Conservation (phyloP, 2,329 filamentous ascomycete genomes). For the Pseudocercospora vitis region DNA sequence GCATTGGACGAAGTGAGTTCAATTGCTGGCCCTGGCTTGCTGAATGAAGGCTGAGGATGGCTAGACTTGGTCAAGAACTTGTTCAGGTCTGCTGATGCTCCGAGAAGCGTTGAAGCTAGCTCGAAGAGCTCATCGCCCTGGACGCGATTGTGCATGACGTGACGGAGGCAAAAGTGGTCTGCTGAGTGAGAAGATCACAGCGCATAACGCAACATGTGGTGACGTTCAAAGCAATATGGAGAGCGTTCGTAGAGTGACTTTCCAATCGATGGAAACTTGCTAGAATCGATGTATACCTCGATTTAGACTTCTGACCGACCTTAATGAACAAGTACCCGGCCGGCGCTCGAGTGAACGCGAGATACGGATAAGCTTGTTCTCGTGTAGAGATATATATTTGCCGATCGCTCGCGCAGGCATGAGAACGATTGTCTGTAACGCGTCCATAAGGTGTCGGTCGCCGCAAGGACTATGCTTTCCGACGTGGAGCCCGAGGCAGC, state of each 20-base stretch:
- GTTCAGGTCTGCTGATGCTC: slow-evolving; percentile 8
- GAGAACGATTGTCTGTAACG: too few relatives aligned
- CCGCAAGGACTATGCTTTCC: neutral
- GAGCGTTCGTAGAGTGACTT: too few relatives aligned
- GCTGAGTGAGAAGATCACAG: neutral
- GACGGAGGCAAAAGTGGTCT: neutral
- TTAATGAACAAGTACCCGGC: too few relatives aligned
- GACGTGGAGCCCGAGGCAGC: too few relatives aligned
- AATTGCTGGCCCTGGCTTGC: slow-evolving; percentile 8
- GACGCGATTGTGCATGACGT: slow-evolving; percentile 7
- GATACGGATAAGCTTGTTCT: too few relatives aligned
- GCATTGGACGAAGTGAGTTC: slow-evolving; percentile 9
- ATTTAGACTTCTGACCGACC: neutral
- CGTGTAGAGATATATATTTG: neutral
- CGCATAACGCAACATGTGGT: too few relatives aligned
- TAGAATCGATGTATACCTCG: neutral
- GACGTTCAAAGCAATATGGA: too few relatives aligned
- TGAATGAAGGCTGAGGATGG: slow-evolving; percentile 9
- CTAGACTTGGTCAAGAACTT: slow-evolving; percentile 12
- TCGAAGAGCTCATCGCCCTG: slow-evolving; percentile 15
- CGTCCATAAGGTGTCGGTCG: too few relatives aligned
- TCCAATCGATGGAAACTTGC: too few relatives aligned
- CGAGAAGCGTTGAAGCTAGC: slow-evolving; percentile 14
- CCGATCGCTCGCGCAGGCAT: too few relatives aligned
- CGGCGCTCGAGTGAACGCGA: too few relatives aligned